Percentiles rank a stretch among this genome's conserved stretches.
Evolutionary conservation across 768 basidiomycete species (phyloP).

Genomic region (Cyclocybe cylindracea): DNA sequence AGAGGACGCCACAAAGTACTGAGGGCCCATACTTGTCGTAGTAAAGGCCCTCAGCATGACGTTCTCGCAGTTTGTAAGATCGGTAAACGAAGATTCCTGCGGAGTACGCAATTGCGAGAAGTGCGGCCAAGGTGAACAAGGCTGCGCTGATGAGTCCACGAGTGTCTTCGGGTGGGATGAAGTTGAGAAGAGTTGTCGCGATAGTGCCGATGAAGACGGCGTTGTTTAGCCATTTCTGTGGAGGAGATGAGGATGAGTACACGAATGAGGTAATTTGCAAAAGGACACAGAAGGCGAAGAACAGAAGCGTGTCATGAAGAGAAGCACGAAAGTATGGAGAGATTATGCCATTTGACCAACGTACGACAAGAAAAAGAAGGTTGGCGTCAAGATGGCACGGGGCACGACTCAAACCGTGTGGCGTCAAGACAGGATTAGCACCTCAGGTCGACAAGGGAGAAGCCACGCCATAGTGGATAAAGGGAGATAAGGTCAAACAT

Average conservation of each 20-base stretch:
- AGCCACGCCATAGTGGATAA: too few relatives aligned
- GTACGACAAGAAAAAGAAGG: too few relatives aligned
- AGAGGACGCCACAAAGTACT: conserved; percentile 66
- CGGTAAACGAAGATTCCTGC: conserved; percentile 81
- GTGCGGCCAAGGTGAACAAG: conserved; percentile 87
- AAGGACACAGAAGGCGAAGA: background rate
- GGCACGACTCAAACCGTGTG: too few relatives aligned
- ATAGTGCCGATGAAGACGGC: conserved; percentile 87
- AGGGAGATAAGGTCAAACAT: too few relatives aligned
- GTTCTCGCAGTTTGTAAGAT: conserved; percentile 63
- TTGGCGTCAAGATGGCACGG: too few relatives aligned
- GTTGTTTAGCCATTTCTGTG: conserved; percentile 87
- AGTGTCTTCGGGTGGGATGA: conserved; percentile 69
- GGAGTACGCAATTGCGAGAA: conserved; percentile 86
- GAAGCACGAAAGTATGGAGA: background rate
- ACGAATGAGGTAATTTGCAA: background rate
- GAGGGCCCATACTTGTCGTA: conserved; percentile 91
- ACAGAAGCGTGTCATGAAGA: background rate
- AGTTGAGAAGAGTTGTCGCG: conserved; percentile 89
- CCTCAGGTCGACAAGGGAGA: too few relatives aligned
- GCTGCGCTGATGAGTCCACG: conserved; percentile 84
- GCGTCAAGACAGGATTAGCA: too few relatives aligned
- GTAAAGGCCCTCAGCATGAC: conserved; percentile 79
- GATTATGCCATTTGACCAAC: too few relatives aligned
- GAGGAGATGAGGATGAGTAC: conserved; percentile 5